Conservation (phyloP, 192 early-diverging fungal genomes). For the Haplosporangium gracile region DNA sequence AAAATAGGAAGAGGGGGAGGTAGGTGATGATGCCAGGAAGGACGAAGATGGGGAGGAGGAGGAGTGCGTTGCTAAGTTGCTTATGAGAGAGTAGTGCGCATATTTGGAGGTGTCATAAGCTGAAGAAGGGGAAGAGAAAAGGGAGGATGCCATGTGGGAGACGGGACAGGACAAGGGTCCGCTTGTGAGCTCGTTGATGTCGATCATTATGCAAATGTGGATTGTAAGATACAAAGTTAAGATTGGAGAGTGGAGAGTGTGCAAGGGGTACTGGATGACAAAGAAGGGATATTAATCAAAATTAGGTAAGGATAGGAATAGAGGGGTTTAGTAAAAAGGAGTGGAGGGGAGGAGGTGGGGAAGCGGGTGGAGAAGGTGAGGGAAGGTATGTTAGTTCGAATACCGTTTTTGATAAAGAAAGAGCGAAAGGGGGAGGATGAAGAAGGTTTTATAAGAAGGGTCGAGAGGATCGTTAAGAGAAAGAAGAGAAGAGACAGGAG, state of each 20-base stretch:
- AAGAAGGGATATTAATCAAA: neutral
- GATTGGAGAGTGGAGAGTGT: neutral
- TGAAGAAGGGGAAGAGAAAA: neutral
- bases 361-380: neutral
- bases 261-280: neutral
- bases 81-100: neutral
- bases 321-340: neutral
- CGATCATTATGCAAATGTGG: constrained; percentile 12
- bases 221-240: neutral
- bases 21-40: neutral
- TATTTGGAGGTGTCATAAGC: neutral
- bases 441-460: neutral
- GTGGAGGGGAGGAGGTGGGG: neutral
- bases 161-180: constrained; percentile 4
- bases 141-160: neutral
- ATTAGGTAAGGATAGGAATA: neutral
- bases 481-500: constrained; percentile 5
- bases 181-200: constrained; percentile 12
- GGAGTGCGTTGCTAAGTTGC: neutral
- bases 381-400: neutral
- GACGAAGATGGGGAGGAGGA: constrained; percentile 18
- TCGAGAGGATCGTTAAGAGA: neutral
- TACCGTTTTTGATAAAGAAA: neutral
- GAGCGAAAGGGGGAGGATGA: neutral
- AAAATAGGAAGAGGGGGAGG: neutral